These are phyloP conservation scores for Solanum habrochaites DNA, from an alignment of 257 asterid species.

Conservation along the genomic window DNA sequence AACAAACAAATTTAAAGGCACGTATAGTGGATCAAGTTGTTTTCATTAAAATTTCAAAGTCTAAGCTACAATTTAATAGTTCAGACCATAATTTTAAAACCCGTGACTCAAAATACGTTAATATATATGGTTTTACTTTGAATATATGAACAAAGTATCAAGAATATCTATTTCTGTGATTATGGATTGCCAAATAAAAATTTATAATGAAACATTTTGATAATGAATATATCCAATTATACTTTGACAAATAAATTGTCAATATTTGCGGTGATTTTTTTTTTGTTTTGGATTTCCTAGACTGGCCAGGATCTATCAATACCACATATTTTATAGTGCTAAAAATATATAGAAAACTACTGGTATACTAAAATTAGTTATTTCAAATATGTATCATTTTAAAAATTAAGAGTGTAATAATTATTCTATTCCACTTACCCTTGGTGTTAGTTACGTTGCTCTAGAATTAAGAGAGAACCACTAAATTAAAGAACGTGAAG, in stretches of 20 bases:
- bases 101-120: not conserved
- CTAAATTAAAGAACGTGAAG: no score
- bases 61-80: not conserved
- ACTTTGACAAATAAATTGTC: not conserved
- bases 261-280: not conserved
- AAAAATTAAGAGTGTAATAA: not conserved
- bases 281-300: not conserved
- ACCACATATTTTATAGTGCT: not conserved
- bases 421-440: not conserved
- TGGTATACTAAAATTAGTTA: not conserved
- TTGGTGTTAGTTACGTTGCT: not conserved
- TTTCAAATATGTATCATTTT: not conserved
- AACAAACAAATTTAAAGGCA: not conserved
- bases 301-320: not conserved
- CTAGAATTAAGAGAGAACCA: not conserved
- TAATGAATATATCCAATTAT: not conserved
- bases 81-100: not conserved
- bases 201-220: not conserved
- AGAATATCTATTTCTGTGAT: not conserved
- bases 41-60: not conserved
- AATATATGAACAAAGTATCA: not conserved
- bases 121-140: not conserved
- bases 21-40: not conserved
- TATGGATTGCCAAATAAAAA: not conserved
- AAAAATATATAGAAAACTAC: not conserved